phyloP scores from a whole-genome alignment of 2,329 filamentous ascomycete species.

The Ceratocystis ficicola region DNA sequence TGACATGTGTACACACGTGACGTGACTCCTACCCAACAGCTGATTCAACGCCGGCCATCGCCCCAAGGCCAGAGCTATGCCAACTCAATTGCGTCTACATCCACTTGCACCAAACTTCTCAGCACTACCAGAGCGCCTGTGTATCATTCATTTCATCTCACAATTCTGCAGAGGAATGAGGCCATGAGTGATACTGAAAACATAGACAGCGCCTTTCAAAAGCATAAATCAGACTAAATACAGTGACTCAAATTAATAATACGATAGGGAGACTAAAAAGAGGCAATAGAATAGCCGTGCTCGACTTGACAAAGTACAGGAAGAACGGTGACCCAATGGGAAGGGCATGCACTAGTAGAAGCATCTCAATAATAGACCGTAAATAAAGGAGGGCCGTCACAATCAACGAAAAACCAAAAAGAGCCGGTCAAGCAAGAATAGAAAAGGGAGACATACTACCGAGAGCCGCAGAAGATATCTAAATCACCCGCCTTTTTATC shows the following conservation, averaged over 20 bases:
- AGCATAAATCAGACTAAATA: no score
- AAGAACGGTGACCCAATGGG: not conserved
- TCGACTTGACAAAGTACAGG: not conserved
- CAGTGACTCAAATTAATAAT: not conserved
- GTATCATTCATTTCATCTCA: no score
- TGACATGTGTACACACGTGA: no score
- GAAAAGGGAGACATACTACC: slow-evolving; percentile 2
- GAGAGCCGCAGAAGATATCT: slow-evolving; percentile 31
- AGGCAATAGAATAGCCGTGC: not conserved
- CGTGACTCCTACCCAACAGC: no score
- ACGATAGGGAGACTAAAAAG: not conserved
- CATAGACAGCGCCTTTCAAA: no score
- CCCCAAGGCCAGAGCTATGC: no score
- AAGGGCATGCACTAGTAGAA: not conserved
- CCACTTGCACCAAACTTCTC: no score
- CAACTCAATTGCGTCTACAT: no score
- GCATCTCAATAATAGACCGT: slow-evolving; percentile 11
- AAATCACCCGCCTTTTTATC: slow-evolving; percentile 28
- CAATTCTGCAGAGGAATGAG: no score
- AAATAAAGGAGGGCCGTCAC: slow-evolving; percentile 19
- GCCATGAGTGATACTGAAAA: no score
- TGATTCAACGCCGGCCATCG: no score
- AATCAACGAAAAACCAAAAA: slow-evolving; percentile 20
- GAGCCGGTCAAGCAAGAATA: not conserved
- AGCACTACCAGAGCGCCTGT: no score